These are phyloP conservation scores for Nigrograna mackinnonii DNA, from an alignment of 2,329 filamentous ascomycete species.

Conservation along the genomic window DNA sequence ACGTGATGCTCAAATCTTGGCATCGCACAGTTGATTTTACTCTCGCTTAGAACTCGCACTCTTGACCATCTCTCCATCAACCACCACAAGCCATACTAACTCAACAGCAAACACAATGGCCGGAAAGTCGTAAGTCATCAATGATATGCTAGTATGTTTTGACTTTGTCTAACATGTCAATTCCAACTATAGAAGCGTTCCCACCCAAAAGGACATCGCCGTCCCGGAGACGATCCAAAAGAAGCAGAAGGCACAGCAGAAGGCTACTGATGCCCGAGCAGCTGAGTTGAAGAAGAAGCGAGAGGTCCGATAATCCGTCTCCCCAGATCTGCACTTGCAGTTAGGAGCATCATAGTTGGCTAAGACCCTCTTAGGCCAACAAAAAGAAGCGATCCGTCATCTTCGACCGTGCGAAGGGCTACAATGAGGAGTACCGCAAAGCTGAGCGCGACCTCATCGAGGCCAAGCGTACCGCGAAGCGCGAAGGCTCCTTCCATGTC, in stretches of 20 bases:
- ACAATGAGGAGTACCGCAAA: slow-evolving; percentile 99
- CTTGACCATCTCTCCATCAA: slow-evolving; percentile 24
- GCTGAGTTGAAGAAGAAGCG: slow-evolving; percentile 85
- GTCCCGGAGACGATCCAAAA: slow-evolving; percentile 99
- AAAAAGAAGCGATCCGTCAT: slow-evolving; percentile 98
- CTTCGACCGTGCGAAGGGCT: slow-evolving; percentile 99
- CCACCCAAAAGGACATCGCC: slow-evolving; percentile 93
- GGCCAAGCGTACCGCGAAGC: slow-evolving; percentile 84
- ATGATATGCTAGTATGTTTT: neutral
- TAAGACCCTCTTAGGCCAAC: slow-evolving; percentile 72
- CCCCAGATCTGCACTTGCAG: slow-evolving; percentile 38
- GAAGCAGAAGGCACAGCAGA: slow-evolving; percentile 99
- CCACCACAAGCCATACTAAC: slow-evolving; percentile 34
- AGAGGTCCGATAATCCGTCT: slow-evolving; percentile 77
- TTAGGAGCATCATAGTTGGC: slow-evolving; percentile 42
- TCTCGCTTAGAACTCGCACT: slow-evolving; percentile 21
- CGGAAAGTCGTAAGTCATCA: slow-evolving; percentile 39
- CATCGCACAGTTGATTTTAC: slow-evolving; percentile 30
- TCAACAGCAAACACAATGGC: slow-evolving; percentile 36
- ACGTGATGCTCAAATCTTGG: slow-evolving; percentile 21
- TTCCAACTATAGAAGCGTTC: slow-evolving; percentile 68
- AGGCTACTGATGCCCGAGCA: slow-evolving; percentile 87
- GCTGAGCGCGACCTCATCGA: slow-evolving; percentile 96
- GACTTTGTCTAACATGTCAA: slow-evolving; percentile 3
- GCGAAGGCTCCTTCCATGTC: slow-evolving; percentile 92